Base-by-base conservation (phyloP, 768 basidiomycete genomes). In the Clavulina sp. region DNA sequence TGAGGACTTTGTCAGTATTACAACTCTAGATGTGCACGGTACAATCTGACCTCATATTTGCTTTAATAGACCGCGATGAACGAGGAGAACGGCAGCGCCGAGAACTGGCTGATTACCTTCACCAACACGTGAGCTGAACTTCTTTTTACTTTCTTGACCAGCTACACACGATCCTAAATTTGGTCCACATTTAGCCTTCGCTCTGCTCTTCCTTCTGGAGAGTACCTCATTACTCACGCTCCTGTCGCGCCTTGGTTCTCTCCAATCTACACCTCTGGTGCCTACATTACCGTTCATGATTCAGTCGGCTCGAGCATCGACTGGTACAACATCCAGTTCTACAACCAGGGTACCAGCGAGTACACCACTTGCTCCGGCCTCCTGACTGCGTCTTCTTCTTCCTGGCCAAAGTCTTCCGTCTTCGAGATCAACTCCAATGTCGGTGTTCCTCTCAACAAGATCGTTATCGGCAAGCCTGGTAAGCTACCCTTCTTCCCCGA, bases 401-500 rank as follows among this genome's bases (percentile, higher is more conserved):
- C 54, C 18, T 66, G 61, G 59, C 65, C 66, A 2, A 51, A 56
- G 7, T 65, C 66, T 0, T 60, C 62, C 2, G 61, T 68, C 5
- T 59, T 65, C 51, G 61, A 66, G 57, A 63, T 67, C 54, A 58
- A 61, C 51, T 56, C 57, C 4, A 56, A 52, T 43, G 57, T 57
- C 23, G 62, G 61, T 31, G 24, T 38, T 19, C 9, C 9, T 38
- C 58, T 62, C 16, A 44, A 62, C 52, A 68, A 68, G 59, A 60
- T 67, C 47, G 60, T 68, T 49, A 63, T 68, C 38, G 67, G 67
- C 3, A 68, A 68, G 54, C 65, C 65, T 2, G 56, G 62, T 21
- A 57, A 55, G 47, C 5, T n/a, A n/a, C n/a, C n/a, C n/a, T n/a
- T n/a, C n/a, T n/a, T n/a, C n/a, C n/a, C n/a, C n/a, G n/a, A n/a